phyloP scores from a whole-genome alignment of 164 flowering plant genomes.

The Aristolochia californica region DNA sequence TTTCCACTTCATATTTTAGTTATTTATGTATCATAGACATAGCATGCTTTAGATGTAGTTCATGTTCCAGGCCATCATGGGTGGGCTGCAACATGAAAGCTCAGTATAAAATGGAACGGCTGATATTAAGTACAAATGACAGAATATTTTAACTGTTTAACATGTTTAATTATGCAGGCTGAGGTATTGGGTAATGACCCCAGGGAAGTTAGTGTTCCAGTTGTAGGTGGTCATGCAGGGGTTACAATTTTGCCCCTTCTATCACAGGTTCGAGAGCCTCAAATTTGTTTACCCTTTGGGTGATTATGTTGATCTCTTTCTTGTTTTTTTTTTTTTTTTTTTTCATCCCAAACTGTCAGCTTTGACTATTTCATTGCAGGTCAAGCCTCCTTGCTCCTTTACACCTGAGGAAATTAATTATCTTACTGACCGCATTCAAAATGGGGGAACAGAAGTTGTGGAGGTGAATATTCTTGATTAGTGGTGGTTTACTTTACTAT shows the following conservation, averaged over 20 bases:
- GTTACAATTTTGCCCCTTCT: constrained; percentile 54
- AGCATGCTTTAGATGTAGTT: no score
- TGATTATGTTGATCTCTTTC: not conserved
- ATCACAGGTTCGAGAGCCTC: constrained; percentile 33
- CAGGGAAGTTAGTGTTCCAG: constrained; percentile 48
- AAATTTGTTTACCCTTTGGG: not conserved
- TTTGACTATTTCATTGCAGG: constrained; percentile 20
- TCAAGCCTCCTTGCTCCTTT: constrained; percentile 48
- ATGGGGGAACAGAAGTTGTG: constrained; percentile 65
- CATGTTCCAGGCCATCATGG: no score
- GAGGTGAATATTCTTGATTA: constrained; percentile 25
- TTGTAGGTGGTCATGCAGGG: constrained; percentile 63
- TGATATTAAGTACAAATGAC: no score
- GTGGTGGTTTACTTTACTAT: not conserved
- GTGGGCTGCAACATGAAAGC: no score
- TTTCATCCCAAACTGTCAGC: not conserved
- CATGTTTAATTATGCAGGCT: constrained; percentile 27
- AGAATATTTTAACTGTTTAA: no score
- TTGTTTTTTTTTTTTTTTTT: not conserved
- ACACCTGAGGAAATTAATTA: constrained; percentile 36
- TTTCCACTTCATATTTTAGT: not conserved
- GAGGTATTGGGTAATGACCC: constrained; percentile 58
- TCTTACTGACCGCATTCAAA: constrained; percentile 49
- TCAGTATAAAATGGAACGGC: no score
- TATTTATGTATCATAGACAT: not conserved